phyloP scores from a whole-genome alignment of 176 grass and related monocot genomes.

The Tillandsia leiboldiana region DNA sequence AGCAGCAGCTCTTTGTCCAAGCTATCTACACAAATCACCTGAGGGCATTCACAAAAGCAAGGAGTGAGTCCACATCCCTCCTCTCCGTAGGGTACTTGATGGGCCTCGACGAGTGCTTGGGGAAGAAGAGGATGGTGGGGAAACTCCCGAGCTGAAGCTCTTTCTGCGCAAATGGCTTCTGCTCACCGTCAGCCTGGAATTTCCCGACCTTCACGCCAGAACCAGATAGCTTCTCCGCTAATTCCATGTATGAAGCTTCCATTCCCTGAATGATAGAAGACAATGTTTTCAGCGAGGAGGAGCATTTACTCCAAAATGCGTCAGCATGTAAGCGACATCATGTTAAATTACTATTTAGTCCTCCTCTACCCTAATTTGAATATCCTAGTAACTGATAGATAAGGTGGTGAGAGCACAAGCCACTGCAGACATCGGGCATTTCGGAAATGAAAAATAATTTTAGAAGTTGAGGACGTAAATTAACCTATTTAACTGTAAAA shows the following conservation, averaged over 20 bases:
- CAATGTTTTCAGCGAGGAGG: not conserved
- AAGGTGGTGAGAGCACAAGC: too few species aligned
- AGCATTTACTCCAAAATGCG: too few species aligned
- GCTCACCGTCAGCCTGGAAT: constrained; percentile 74
- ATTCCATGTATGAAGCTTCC: constrained; percentile 74
- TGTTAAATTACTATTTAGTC: too few species aligned
- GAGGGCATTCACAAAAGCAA: constrained; percentile 75
- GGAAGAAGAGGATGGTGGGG: constrained; percentile 82
- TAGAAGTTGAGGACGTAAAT: too few species aligned
- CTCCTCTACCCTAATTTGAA: too few species aligned
- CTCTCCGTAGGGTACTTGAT: constrained; percentile 87
- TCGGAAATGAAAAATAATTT: too few species aligned
- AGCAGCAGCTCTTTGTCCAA: too few species aligned
- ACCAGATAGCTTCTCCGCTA: constrained; percentile 49
- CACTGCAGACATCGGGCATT: too few species aligned
- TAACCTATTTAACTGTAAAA: too few species aligned
- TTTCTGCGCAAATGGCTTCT: constrained; percentile 63
- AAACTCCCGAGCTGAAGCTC: constrained; percentile 84
- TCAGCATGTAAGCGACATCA: too few species aligned
- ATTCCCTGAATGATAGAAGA: constrained; percentile 38
- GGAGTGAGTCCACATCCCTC: constrained; percentile 67
- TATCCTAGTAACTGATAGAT: too few species aligned
- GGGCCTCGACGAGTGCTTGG: constrained; percentile 52
- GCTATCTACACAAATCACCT: constrained; percentile 18
- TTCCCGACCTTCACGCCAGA: constrained; percentile 66